These are phyloP conservation scores for Phytophthora cactorum DNA, from an alignment of 352 stramenopile species.

Conservation along the genomic window DNA sequence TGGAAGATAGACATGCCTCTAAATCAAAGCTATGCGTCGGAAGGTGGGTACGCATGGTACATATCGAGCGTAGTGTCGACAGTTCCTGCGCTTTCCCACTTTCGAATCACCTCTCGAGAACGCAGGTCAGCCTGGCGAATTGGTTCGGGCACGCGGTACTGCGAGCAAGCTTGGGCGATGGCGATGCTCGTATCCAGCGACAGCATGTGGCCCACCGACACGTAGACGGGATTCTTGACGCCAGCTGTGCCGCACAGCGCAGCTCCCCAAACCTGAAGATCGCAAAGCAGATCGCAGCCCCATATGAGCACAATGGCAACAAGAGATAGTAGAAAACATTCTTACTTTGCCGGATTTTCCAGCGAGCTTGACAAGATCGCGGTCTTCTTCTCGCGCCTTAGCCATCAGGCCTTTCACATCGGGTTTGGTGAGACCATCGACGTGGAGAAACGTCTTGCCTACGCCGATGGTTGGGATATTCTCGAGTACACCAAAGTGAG, in stretches of 20 bases:
- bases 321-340: constrained; percentile 3
- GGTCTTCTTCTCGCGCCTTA: constrained; percentile 39
- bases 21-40: constrained; percentile 1
- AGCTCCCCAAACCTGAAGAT: constrained; percentile 70
- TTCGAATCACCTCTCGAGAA: constrained; percentile 72
- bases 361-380: constrained; percentile 50
- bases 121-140: constrained; percentile 88
- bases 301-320: neutral
- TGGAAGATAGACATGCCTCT: constrained; percentile 9
- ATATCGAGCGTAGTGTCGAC: constrained; percentile 67
- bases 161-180: constrained; percentile 62
- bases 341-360: constrained; percentile 66
- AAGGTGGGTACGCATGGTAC: constrained; percentile 26
- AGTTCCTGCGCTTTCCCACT: constrained; percentile 57
- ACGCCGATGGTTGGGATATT: constrained; percentile 93
- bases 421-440: constrained; percentile 85
- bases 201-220: constrained; percentile 81
- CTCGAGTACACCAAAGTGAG: constrained; percentile 91
- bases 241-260: constrained; percentile 65
- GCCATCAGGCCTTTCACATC: constrained; percentile 65
- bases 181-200: constrained; percentile 68
- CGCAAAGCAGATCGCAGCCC: constrained; percentile 8
- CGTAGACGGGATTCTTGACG: constrained; percentile 84
- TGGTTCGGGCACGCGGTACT: constrained; percentile 82
- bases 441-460: constrained; percentile 90